Evolutionary conservation across 345 rosid species (phyloP).

Genomic region (Eucalyptus melliodora): DNA sequence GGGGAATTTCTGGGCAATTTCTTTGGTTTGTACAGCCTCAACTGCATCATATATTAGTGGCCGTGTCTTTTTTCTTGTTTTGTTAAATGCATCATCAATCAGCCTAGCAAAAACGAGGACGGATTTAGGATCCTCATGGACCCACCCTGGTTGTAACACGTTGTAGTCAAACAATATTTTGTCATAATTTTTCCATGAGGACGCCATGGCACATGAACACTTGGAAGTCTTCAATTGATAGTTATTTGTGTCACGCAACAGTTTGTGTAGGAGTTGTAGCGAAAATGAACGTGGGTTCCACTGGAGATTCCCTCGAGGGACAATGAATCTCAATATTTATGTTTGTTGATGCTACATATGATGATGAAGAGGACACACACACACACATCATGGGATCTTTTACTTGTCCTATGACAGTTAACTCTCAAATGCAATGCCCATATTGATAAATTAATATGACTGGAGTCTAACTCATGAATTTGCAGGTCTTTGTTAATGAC

Average conservation of each 20-base stretch:
- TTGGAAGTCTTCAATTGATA: background rate
- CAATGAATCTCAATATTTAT: background rate
- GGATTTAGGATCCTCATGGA: background rate
- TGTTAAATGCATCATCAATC: background rate
- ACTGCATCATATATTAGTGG: background rate
- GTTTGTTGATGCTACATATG: background rate
- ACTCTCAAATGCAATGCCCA: background rate
- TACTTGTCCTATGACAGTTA: background rate
- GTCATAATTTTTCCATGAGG: background rate
- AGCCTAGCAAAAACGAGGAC: background rate
- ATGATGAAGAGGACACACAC: background rate
- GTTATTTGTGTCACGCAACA: background rate
- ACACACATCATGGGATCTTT: background rate
- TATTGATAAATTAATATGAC: background rate
- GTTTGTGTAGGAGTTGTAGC: background rate
- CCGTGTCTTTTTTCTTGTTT: background rate
- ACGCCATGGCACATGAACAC: background rate
- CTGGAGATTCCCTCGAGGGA: background rate
- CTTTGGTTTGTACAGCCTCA: background rate
- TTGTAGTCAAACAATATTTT: background rate
- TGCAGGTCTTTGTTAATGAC: conserved; percentile 87
- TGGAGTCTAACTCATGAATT: background rate
- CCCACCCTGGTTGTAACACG: background rate
- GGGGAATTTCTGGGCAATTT: background rate
- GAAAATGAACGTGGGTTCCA: background rate